Base-by-base conservation (phyloP, 768 basidiomycete genomes). In the Suillus lakei region DNA sequence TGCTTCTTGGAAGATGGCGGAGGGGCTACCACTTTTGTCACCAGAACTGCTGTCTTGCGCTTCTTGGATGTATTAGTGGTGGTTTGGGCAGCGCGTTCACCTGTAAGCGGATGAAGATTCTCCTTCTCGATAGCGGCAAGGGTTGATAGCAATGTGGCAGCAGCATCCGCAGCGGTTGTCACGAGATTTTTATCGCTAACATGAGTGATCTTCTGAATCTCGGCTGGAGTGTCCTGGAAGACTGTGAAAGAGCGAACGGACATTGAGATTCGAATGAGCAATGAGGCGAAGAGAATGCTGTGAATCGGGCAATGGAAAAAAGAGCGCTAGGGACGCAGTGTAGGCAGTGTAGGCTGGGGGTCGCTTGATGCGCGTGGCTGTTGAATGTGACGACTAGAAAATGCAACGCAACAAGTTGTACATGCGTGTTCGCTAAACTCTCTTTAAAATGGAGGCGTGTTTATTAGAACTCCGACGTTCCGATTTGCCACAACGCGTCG, bases 31-130 rank as follows among this genome's bases (percentile, higher is more conserved):
- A 80, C 63, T 73, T 91, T 91, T 48, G 85, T 84, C 28, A 84
- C 79, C 56, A 91, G 85, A 0, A 84, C 85, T 54, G 76, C 77
- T 0, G 86, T 88, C 74, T 91, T 91, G 61, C 90, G 84, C 73
- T 91, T 91, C 79, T 91, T 91, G 8, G 76, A 74, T 34, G 77
- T 73, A 21, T 78, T 75, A 63, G 66, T 72, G 6, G 68, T 69
- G 18, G 79, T 71, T 21, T 82, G 71, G 41, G 80, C 84, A 3
- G 87, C 76, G 43, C 85, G 87, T 65, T 85, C 83, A 7, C 92
- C 92, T 4, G 92, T 93, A 70, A 89, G 67, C 53, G 92, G 92
- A 74, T 93, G 84, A 51, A 88, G 80, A 73, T 93, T 93, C 78
- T 93, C 92, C 82, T 93, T 93, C 80, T 92, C 90, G 46, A 80